These are phyloP conservation scores for Entoloma clypeatum DNA, from an alignment of 1,284 basidiomycete genomes.

Conservation along the genomic window DNA sequence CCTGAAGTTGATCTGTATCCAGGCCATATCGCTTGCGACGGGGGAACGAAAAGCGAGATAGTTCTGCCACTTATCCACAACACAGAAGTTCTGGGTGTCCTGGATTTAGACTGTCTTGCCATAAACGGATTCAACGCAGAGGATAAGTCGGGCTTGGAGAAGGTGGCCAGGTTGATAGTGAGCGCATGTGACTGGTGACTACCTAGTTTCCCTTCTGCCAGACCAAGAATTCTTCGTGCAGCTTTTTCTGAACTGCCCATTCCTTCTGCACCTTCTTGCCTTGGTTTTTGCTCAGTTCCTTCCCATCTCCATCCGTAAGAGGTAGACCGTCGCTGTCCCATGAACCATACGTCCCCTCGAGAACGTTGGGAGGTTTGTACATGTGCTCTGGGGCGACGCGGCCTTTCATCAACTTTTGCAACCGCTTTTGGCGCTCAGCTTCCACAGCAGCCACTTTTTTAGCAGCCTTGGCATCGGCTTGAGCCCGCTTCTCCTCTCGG, in stretches of 20 bases:
- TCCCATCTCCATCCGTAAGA: constrained; percentile 77
- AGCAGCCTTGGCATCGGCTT: constrained; percentile 71
- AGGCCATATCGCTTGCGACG: constrained; percentile 89
- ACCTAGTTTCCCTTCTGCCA: constrained; percentile 45
- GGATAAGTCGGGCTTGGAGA: constrained; percentile 70
- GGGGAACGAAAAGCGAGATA: constrained; percentile 81
- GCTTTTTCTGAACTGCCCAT: constrained; percentile 71
- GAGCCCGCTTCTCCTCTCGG: constrained; percentile 86
- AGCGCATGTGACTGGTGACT: constrained; percentile 35
- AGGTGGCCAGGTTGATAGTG: constrained; percentile 61
- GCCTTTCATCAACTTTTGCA: constrained; percentile 86
- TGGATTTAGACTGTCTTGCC: constrained; percentile 82
- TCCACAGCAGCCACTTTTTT: constrained; percentile 77
- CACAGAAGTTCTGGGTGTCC: constrained; percentile 60
- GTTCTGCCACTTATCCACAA: constrained; percentile 68
- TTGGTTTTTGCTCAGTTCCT: constrained; percentile 81
- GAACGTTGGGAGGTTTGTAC: constrained; percentile 81
- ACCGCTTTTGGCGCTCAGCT: constrained; percentile 72
- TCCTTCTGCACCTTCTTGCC: constrained; percentile 83
- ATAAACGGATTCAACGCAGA: constrained; percentile 70
- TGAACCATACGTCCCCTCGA: constrained; percentile 63
- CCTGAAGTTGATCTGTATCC: constrained; percentile 75
- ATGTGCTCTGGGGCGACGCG: constrained; percentile 71
- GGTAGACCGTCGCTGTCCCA: constrained; percentile 90
- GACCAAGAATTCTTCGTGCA: constrained; percentile 72